phyloP scores from a whole-genome alignment of 2,329 filamentous ascomycete genomes.

The Tolypocladium endophyticum region DNA sequence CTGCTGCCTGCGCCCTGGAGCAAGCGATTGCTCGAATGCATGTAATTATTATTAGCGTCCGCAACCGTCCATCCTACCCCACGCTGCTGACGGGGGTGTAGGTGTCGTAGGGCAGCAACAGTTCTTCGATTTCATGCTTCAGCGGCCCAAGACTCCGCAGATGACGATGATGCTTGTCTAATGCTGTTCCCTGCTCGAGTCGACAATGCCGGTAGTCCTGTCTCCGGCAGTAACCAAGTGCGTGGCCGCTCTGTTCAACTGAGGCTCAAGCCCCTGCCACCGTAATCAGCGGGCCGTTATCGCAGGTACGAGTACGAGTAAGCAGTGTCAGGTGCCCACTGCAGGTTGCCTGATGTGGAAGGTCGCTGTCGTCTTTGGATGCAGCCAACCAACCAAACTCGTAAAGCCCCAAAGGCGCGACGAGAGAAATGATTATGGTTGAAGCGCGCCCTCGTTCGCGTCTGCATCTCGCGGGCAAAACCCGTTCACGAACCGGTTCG shows the following conservation, averaged over 20 bases:
- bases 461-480: not conserved
- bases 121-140: not conserved
- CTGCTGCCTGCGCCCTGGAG: not conserved
- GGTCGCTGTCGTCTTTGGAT: not conserved
- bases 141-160: no score
- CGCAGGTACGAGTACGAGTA: no score
- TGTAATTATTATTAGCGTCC: not conserved
- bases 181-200: not conserved
- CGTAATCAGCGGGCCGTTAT: not conserved
- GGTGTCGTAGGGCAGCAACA: not conserved
- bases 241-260: no score
- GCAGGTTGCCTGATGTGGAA: not conserved
- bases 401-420: not conserved
- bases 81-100: not conserved
- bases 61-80: not conserved
- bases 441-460: not conserved
- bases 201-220: not conserved
- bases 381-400: not conserved
- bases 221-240: not conserved
- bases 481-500: not conserved
- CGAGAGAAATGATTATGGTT: no score
- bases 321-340: not conserved
- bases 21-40: not conserved
- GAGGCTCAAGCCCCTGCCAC: not conserved
- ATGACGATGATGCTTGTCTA: not conserved